Base-by-base conservation (phyloP, 1,284 basidiomycete genomes). In the Cutaneotrichosporon sp. region DNA sequence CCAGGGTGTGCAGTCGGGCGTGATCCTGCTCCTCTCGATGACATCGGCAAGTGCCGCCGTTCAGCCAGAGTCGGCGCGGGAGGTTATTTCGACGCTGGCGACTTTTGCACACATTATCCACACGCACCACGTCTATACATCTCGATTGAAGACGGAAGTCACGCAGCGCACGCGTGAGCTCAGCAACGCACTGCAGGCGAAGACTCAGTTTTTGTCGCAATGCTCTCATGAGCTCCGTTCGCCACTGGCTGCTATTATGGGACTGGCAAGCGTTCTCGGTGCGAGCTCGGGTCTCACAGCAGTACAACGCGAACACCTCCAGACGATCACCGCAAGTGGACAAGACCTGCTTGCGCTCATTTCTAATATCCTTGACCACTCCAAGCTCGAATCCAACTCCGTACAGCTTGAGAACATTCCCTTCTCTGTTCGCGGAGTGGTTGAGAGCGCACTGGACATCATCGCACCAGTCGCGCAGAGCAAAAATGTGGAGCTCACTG, bases 191-290 rank as follows among this genome's bases (percentile, higher is more conserved):
- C 52, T 70, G 11, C 61, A 62, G 33, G 65, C 66, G 4, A 70
- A 70, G 42, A 66, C 67, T 4, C 44, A 61, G 25, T 68, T 71
- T 59, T 22, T 74, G 50, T 64, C 65, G 17, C 64, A 71, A 44
- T 67, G 66, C 62, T 73, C 70, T 29, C 77, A 78, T 61, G 77
- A 79, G 62, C 72, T 78, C 16, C 65, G 77, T 24, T 77, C 71
- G 19, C 76, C 77, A 1, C 67, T 77, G 4, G 75, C 60, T 10
- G 69, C 61, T 17, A 64, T 70, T 16, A 57, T 70, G 54, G 76
- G 76, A 14, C 60, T 78, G 0, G 69, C 74, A 0, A 68, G 69
- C 9, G 72, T 75, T 10, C 61, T 75, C 20, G 68, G 72, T 37
- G 68, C 71, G 11, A 71, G 71, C 29, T 60, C 64, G 2, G 71